These are phyloP conservation scores for Isabelozyma rhagii DNA, from an alignment of 805 yeast species.

Conservation along the genomic window DNA sequence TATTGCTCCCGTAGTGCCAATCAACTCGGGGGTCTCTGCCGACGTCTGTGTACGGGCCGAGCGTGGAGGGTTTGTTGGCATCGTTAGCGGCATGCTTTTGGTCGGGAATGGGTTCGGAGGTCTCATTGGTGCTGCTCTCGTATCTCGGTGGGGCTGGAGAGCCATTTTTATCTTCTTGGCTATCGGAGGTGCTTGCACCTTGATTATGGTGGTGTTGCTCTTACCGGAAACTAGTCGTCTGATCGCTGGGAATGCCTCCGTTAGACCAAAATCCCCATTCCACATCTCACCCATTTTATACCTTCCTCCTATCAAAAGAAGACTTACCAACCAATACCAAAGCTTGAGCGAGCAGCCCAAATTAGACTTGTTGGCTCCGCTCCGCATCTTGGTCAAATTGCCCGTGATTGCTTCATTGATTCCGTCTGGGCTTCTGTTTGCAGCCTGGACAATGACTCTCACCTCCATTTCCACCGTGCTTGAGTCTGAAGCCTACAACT, in stretches of 20 bases:
- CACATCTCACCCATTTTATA: conserved; percentile 46
- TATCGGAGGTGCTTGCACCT: conserved; percentile 53
- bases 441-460: conserved; percentile 67
- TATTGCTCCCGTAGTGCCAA: conserved; percentile 71
- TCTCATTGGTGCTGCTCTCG: conserved; percentile 52
- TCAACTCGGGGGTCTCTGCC: conserved; percentile 68
- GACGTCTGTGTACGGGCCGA: conserved; percentile 64
- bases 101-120: conserved; percentile 81
- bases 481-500: conserved; percentile 43
- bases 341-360: conserved; percentile 10
- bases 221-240: conserved; percentile 77
- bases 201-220: conserved; percentile 15
- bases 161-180: conserved; percentile 76
- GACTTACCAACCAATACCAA: conserved; percentile 26
- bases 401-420: conserved; percentile 49
- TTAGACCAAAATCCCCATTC: conserved; percentile 43
- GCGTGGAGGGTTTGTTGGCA: conserved; percentile 70
- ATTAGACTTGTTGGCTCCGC: conserved; percentile 32
- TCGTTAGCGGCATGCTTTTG: conserved; percentile 60
- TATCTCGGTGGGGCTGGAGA: conserved; percentile 51
- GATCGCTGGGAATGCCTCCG: conserved; percentile 73
- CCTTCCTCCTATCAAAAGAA: conserved; percentile 20
- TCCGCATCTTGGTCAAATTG: conserved; percentile 38
- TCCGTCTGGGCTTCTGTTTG: conserved; percentile 61
- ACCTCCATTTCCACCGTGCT: conserved; percentile 62